These are phyloP conservation scores for Melanogaster broomeanus DNA, from an alignment of 768 basidiomycete genomes.

Conservation along the genomic window DNA sequence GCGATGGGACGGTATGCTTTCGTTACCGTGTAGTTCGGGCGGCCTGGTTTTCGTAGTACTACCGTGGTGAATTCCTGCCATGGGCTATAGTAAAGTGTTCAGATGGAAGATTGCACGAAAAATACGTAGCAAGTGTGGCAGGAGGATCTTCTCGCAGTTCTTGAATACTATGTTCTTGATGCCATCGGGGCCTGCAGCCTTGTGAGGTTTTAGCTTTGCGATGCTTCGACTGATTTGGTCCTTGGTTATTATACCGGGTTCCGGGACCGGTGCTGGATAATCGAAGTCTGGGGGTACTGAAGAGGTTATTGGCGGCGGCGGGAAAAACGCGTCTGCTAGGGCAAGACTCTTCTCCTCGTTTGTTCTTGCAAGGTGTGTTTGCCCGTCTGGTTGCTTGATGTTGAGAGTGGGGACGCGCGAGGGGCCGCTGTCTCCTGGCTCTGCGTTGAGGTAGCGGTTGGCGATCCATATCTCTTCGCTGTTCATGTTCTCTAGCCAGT, in stretches of 20 bases:
- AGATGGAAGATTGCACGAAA: too few species aligned
- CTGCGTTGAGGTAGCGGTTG: background rate
- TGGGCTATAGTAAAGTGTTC: too few species aligned
- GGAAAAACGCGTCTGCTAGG: conserved; percentile 27
- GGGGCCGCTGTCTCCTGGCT: background rate
- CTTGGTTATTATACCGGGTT: conserved; percentile 2
- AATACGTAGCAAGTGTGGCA: background rate
- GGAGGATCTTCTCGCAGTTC: conserved; percentile 9
- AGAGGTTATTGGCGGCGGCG: conserved; percentile 5
- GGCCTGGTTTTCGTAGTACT: too few species aligned
- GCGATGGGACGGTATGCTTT: too few species aligned
- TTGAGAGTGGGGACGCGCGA: background rate
- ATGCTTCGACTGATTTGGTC: conserved; percentile 10
- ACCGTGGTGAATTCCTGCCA: too few species aligned
- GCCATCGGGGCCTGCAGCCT: conserved; percentile 24
- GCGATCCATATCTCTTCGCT: background rate
- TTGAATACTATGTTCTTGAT: conserved; percentile 26
- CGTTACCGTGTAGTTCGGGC: too few species aligned
- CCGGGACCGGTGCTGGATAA: conserved; percentile 3
- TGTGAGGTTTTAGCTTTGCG: conserved; percentile 8
- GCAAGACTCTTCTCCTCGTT: conserved; percentile 24
- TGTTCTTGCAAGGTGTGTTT: background rate
- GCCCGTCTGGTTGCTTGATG: background rate
- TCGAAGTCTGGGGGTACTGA: background rate
- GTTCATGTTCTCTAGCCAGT: background rate